Evolutionary conservation across 2,329 filamentous ascomycete species (phyloP), one percentile per base, ranked within the genome.

Genomic region (Talaromyces amestolkiae): DNA sequence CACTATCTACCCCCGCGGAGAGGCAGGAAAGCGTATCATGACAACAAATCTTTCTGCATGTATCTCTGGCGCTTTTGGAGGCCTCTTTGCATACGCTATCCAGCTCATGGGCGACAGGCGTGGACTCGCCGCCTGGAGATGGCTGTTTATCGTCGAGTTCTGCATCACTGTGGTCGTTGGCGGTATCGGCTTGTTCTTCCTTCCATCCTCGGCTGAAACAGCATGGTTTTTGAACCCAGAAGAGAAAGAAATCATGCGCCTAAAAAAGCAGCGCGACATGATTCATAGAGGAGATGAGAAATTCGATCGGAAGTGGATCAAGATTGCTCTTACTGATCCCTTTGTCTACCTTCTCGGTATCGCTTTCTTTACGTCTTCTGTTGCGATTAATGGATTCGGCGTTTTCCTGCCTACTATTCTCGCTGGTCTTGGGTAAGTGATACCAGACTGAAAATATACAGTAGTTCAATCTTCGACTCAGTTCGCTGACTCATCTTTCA

Each of bases 121-220:
- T 5, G 54, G 62, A 3, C 54, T 64, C 31, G 62, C 31, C 2
- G 54, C 62, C 4, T 64, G 54, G 62, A 33, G 62, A 59, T 64
- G 54, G 62, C 43, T 64, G 13, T 64, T 64, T 43, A 64, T 64
- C 24, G 54, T 64, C 6, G 62, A 64, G 15, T 64, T 64, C 45
- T 64, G 62, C 24, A n/a, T 64, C 15, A 64, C 62, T n/a, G 33
- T 59, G 1, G 15, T 64, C n/a, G 43, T 64, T 8, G 62, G 62
- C 10, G 54, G 62, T 2, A 59, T 64, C 8, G 53, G 54, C 3
- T 59, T 8, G 41, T 33, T 59, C 54, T 53, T 64, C 8, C 15
- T 64, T 8, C 62, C 62, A 8, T 5, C 13, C n/a, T 22, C 43
- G 1, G 62, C 62, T 11, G 62, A 59, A 27, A 64, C 62, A 33